phyloP scores from a whole-genome alignment of 768 basidiomycete genomes.

The Neoboletus magnificus region DNA sequence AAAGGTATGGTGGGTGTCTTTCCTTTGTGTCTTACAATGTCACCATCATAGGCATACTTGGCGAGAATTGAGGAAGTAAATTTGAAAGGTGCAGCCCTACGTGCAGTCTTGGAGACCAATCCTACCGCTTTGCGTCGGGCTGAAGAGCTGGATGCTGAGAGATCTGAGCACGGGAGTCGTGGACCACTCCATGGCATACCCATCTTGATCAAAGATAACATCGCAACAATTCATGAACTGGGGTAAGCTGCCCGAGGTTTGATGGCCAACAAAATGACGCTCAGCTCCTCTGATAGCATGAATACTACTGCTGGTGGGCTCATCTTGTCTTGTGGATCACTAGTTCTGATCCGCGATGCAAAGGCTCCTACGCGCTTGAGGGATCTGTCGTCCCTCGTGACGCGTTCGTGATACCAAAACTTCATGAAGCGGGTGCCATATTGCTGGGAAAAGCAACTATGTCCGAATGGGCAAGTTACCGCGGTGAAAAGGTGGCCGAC shows the following conservation, averaged over 20 bases:
- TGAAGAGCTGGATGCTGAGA: slow-evolving; percentile 46
- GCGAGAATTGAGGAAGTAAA: slow-evolving; percentile 71
- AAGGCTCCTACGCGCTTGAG: slow-evolving; percentile 38
- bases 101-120: slow-evolving; percentile 58
- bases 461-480: slow-evolving; percentile 43
- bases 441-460: slow-evolving; percentile 42
- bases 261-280: neutral
- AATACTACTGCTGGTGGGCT: slow-evolving; percentile 49
- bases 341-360: slow-evolving; percentile 1
- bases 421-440: slow-evolving; percentile 35
- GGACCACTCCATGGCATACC: slow-evolving; percentile 58
- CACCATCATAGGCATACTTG: slow-evolving; percentile 51
- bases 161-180: slow-evolving; percentile 46
- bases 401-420: slow-evolving; percentile 31
- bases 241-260: slow-evolving; percentile 17
- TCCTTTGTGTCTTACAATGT: neutral
- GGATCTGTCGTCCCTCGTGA: slow-evolving; percentile 38
- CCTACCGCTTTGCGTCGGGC: slow-evolving; percentile 52
- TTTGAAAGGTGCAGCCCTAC: slow-evolving; percentile 50
- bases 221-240: slow-evolving; percentile 30
- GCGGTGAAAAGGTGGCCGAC: slow-evolving; percentile 33
- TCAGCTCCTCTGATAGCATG: slow-evolving; percentile 35
- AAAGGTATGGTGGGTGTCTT: slow-evolving; percentile 38
- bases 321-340: neutral
- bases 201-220: slow-evolving; percentile 51